phyloP scores from a whole-genome alignment of 768 basidiomycete genomes.

The Naganishia vaughanmartiniae region DNA sequence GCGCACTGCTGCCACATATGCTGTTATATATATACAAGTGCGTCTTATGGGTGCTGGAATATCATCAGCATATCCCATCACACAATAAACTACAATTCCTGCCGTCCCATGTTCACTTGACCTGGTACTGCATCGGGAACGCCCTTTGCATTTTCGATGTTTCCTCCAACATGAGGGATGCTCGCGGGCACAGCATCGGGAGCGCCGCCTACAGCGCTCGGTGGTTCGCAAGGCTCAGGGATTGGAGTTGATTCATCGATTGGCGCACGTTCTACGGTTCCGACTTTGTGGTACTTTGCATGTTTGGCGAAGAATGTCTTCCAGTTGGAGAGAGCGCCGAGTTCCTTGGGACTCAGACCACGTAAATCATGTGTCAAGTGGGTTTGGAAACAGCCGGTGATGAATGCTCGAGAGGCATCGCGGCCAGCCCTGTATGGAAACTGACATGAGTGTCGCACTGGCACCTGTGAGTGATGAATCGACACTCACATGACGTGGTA shows the following conservation, averaged over 20 bases:
- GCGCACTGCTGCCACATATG: no score
- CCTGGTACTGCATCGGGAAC: background rate
- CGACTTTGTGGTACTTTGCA: slow-evolving; percentile 73
- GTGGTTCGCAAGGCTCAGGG: slow-evolving; percentile 42
- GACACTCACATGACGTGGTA: slow-evolving; percentile 52
- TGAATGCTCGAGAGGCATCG: slow-evolving; percentile 89
- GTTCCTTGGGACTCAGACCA: slow-evolving; percentile 69
- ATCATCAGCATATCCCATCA: background rate
- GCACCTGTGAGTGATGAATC: background rate
- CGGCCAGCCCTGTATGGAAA: slow-evolving; percentile 59
- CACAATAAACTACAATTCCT: background rate
- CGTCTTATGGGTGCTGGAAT: background rate
- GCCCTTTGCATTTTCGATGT: background rate
- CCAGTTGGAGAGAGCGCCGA: slow-evolving; percentile 74
- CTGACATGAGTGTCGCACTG: background rate
- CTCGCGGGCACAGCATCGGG: background rate
- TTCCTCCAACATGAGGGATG: background rate
- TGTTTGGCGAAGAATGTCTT: slow-evolving; percentile 82
- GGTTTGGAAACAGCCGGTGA: slow-evolving; percentile 85
- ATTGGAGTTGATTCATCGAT: slow-evolving; percentile 48
- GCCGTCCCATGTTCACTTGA: background rate
- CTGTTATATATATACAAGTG: no score
- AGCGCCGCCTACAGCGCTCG: slow-evolving; percentile 15
- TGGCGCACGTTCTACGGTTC: slow-evolving; percentile 58
- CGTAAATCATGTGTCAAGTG: slow-evolving; percentile 90